Base-by-base conservation (phyloP, 257 asterid genomes). In the Salvia hispanica region DNA sequence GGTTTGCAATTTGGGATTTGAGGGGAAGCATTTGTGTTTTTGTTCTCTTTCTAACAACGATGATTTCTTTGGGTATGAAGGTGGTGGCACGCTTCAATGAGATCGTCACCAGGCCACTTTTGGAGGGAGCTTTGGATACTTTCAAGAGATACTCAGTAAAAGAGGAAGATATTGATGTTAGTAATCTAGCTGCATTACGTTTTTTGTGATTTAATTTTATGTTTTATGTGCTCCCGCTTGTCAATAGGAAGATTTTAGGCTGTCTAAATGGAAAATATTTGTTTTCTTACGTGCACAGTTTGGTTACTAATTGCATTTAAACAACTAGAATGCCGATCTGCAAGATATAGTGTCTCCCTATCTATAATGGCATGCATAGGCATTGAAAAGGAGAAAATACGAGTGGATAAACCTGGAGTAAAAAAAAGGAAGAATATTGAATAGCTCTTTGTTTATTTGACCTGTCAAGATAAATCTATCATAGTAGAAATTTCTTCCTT, bases 31-130 rank as follows among this genome's bases (percentile, higher is more conserved):
- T 65, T 39, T 11, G 18, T 56, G 6, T 56, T n/a, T 16, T 39
- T 9, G 2, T 43, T 58, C 47, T 53, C 13, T 33, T 54, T 16
- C 4, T 72, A 14, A 72, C 48, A n/a, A 64, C 58, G 10, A 16
- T 36, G 45, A 8, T 69, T 33, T 78, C 5, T 59, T 63, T 67
- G 72, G 56, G 62, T 64, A 44, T 74, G 39, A 73, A 93, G 98
- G 98, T 90, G 72, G 95, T 93, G 67, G 95, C 99, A 37, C 96
- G 99, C 33, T 93, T 93, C 86, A 93, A 93, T 71, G 99, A 93
- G 82, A 84, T 93, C 66, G 74, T 90, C 33, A 90, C 99, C n/a
- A 86, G 68, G 80, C 91, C 85, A 1, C 85, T 93, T 72, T 62
- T 93, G 81, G 95, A 83, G 77, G 99, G 99, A 73, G 99, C 99